Evolutionary conservation across 1,284 basidiomycete genomes (phyloP), one percentile per base, ranked within the genome.

Genomic region (Puccinia hordei): DNA sequence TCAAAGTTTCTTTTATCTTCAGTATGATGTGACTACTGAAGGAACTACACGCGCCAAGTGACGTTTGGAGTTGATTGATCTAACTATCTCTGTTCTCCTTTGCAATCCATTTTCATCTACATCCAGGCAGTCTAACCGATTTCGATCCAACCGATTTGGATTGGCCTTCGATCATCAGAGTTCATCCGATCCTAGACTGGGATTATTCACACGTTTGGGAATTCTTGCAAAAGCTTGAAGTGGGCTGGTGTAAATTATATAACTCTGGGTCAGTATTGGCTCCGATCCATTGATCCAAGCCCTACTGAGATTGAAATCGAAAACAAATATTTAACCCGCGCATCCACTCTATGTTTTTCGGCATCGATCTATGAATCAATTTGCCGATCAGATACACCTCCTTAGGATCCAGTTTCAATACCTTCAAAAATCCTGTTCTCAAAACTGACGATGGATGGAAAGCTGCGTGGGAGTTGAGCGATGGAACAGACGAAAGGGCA

Each of bases 111-210:
- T 19, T 19, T 41, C n/a, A n/a, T n/a, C n/a, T n/a, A n/a, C n/a
- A 44, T 38, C 33, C 53, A 83, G 84, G 84, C 82, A 90, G 87
- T 44, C 89, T 96, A 63, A 88, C 90, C 0, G 89, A 90, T 82
- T 89, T 90, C 68, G 92, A 91, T 82, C 91, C 90, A 83, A 96
- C 94, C 8, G 95, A 98, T 86, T 86, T 89, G 0, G 92, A 89
- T 74, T 99, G 96, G 96, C 95, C 96, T 5, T 85, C 87, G 3
- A 93, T 96, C 81, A 91, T 95, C 84, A 90, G 96, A 27, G 90
- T 99, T 38, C 96, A 99, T 85, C 96, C 97, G 0, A 93, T 99
- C 83, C 92, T 99, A 72, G 92, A 98, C 85, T 99, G 96, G 96
- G 88, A 90, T 0, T 99, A 99, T 86, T 85, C 87, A 1, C 90